phyloP scores from a whole-genome alignment of 257 asterid genomes.

The Lantana camara region DNA sequence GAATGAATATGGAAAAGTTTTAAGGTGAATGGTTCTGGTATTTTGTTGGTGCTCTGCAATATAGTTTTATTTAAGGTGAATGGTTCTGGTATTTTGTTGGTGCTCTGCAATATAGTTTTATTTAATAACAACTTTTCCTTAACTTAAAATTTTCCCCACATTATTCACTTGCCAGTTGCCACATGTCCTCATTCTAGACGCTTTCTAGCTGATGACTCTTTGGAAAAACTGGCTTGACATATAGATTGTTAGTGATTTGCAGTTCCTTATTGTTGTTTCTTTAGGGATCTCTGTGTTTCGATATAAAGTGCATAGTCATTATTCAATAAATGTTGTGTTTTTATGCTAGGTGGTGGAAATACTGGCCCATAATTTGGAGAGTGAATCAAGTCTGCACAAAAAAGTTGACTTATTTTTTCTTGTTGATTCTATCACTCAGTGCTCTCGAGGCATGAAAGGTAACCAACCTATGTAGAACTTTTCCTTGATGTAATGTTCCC shows the following conservation, averaged over 20 bases:
- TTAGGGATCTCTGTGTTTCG: neutral
- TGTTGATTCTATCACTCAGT: slow-evolving; percentile 82
- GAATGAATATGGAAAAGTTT: slow-evolving; percentile 7
- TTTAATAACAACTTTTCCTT: slow-evolving; percentile 7
- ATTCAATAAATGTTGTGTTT: slow-evolving; percentile 21
- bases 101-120: slow-evolving; percentile 15
- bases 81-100: slow-evolving; percentile 4
- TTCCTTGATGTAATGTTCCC: slow-evolving; percentile 18
- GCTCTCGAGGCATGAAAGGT: slow-evolving; percentile 85
- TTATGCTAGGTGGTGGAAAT: slow-evolving; percentile 72
- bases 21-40: neutral
- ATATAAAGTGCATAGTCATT: slow-evolving; percentile 16
- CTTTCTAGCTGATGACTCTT: slow-evolving; percentile 16
- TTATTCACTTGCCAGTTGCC: slow-evolving; percentile 11
- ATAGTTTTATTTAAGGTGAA: slow-evolving; percentile 5
- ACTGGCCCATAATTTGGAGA: slow-evolving; percentile 60
- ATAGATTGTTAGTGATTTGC: neutral
- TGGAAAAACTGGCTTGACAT: neutral
- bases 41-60: slow-evolving; percentile 13
- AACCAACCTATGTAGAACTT: slow-evolving; percentile 30
- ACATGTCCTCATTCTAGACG: slow-evolving; percentile 11
- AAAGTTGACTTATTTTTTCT: slow-evolving; percentile 86
- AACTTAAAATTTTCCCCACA: slow-evolving; percentile 1
- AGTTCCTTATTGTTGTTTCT: neutral
- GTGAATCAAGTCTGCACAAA: slow-evolving; percentile 62